Conservation (phyloP, 1,139 yeast species). For the Suhomyces atakaporum region DNA sequence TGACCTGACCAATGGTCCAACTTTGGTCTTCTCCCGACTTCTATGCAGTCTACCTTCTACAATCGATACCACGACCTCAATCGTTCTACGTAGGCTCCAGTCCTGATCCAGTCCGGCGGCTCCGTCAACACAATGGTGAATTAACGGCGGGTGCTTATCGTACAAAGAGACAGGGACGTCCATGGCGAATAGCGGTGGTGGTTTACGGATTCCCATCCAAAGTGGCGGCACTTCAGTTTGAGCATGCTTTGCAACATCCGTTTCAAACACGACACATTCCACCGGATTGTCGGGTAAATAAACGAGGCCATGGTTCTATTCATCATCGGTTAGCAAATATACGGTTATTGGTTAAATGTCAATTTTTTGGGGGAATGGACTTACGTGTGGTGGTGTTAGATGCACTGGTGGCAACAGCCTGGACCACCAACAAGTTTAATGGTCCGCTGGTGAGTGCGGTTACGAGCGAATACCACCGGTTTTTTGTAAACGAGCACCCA, state of each 20-base stretch:
- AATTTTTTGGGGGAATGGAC: constrained; percentile 44
- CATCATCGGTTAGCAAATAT: constrained; percentile 55
- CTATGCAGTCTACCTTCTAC: constrained; percentile 69
- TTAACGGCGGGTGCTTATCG: constrained; percentile 67
- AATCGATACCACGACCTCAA: constrained; percentile 54
- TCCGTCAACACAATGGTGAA: constrained; percentile 79
- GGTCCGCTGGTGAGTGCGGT: not conserved
- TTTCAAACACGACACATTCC: constrained; percentile 62
- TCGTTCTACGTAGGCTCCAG: constrained; percentile 78
- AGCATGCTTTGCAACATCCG: constrained; percentile 80
- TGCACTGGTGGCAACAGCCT: constrained; percentile 1
- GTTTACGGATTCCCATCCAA: constrained; percentile 76
- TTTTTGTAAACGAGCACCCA: not conserved
- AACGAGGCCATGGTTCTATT: constrained; percentile 36
- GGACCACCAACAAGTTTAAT: not conserved
- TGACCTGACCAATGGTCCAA: not conserved
- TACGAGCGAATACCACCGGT: not conserved
- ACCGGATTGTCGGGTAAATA: constrained; percentile 27
- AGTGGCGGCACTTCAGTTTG: constrained; percentile 69
- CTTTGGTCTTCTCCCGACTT: constrained; percentile 35
- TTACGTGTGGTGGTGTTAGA: constrained; percentile 44
- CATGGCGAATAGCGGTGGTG: constrained; percentile 69
- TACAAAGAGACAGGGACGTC: constrained; percentile 60
- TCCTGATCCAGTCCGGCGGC: constrained; percentile 66
- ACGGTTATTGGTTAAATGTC: constrained; percentile 43